A percentile compares a stretch with the other conserved stretches of the same genome.
Conservation (phyloP, 2,329 filamentous ascomycete species). For the Phaeophleospora eucalypticola region DNA sequence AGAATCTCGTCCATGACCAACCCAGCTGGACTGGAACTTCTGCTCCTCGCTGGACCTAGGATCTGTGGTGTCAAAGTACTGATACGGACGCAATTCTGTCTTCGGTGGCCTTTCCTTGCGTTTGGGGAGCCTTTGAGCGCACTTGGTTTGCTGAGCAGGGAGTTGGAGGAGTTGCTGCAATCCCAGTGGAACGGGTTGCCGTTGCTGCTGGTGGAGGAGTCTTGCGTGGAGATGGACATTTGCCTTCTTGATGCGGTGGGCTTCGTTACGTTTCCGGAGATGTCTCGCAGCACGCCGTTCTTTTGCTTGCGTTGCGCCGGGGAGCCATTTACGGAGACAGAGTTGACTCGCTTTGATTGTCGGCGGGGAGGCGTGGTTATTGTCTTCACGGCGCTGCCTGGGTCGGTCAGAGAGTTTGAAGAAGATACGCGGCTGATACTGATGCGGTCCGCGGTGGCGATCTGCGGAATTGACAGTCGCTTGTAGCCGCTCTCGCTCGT, state of each 20-base stretch:
- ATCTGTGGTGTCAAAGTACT: conserved; percentile 41
- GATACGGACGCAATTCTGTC: conserved; percentile 45
- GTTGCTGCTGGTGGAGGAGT: conserved; percentile 39
- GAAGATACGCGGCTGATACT: conserved; percentile 36
- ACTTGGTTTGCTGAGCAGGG: conserved; percentile 37
- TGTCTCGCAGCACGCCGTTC: conserved; percentile 27
- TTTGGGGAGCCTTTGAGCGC: conserved; percentile 44
- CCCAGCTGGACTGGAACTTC: conserved; percentile 30
- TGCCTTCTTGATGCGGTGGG: conserved; percentile 36
- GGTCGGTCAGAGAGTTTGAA: conserved; percentile 19
- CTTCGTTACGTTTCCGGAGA: conserved; percentile 3
- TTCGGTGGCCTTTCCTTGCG: conserved; percentile 40
- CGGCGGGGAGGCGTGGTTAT: conserved; percentile 32
- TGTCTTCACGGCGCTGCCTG: conserved; percentile 26
- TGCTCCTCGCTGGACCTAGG: conserved; percentile 34
- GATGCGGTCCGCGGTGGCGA: conserved; percentile 35
- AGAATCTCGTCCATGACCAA: conserved; percentile 37
- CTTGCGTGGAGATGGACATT: conserved; percentile 37
- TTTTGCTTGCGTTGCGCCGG: conserved; percentile 32
- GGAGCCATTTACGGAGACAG: conserved; percentile 39
- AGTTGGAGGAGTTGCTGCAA: conserved; percentile 26
- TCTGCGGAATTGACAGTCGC: conserved; percentile 29
- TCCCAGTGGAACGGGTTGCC: conserved; percentile 48
- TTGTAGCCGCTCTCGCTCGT: conserved; percentile 25
- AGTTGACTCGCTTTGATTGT: conserved; percentile 17